Percentiles rank a stretch among this genome's conserved stretches.
Evolutionary conservation across 2,329 filamentous ascomycete species (phyloP).

Genomic region (Fusarium miscanthi): DNA sequence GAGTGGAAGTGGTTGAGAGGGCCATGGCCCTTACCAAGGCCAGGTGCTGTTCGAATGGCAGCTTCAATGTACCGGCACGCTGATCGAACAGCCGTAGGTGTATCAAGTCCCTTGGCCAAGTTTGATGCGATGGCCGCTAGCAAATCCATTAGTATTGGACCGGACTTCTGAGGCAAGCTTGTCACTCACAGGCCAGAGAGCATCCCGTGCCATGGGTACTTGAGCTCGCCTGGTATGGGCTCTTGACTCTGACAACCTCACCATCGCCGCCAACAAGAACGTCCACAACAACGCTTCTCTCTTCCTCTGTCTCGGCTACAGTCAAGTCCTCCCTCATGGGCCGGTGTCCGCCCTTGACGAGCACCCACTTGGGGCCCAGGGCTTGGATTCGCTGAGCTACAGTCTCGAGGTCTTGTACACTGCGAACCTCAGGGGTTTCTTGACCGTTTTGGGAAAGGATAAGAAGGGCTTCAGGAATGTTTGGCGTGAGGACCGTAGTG

Average conservation of each 20-base stretch:
- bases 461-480: conserved; percentile 78
- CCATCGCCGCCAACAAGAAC: conserved; percentile 73
- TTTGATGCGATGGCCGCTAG: conserved; percentile 80
- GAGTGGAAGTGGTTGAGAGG: conserved; percentile 86
- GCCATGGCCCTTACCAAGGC: conserved; percentile 74
- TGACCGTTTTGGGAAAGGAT: conserved; percentile 67
- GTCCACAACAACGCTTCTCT: conserved; percentile 78
- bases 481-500: conserved; percentile 79
- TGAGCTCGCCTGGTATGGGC: conserved; percentile 74
- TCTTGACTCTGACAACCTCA: conserved; percentile 72
- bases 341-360: conserved; percentile 92
- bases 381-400: conserved; percentile 74
- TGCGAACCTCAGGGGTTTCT: conserved; percentile 56
- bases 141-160: neutral
- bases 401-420: conserved; percentile 72
- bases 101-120: conserved; percentile 67
- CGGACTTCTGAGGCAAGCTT: neutral
- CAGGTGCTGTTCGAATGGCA: conserved; percentile 73
- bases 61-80: conserved; percentile 78
- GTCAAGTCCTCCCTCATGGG: conserved; percentile 75
- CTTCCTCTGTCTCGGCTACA: conserved; percentile 66
- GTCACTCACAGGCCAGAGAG: conserved; percentile 81
- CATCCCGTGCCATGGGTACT: conserved; percentile 97
- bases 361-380: conserved; percentile 81
- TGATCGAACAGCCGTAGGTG: conserved; percentile 70